A percentile compares a stretch with the other conserved stretches of the same genome.
These are phyloP conservation scores for Tetrahymena elliotti DNA, from an alignment of 73 alveolate species.

Conservation along the genomic window DNA sequence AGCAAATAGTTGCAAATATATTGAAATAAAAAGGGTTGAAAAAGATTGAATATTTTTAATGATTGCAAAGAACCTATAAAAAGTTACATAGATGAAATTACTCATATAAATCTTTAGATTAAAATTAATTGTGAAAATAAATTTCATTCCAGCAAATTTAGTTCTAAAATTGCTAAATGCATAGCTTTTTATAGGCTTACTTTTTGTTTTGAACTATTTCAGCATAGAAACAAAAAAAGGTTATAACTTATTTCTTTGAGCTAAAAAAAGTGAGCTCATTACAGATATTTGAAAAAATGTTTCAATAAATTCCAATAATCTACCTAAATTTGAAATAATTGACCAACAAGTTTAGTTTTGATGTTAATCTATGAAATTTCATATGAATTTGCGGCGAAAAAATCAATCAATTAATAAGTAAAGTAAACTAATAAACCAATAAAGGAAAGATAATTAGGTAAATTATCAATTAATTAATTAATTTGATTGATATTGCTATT, in stretches of 20 bases:
- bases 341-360: background rate
- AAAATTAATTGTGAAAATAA: too few relatives aligned
- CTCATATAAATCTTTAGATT: background rate
- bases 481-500: too few relatives aligned
- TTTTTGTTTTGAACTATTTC: too few relatives aligned
- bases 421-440: too few relatives aligned
- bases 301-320: background rate
- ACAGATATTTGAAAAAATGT: too few relatives aligned
- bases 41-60: too few relatives aligned
- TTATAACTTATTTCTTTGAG: background rate
- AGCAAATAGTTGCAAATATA: background rate
- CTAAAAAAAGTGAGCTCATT: background rate
- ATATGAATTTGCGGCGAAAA: background rate
- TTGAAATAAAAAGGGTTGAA: background rate
- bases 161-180: background rate
- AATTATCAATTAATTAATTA: too few relatives aligned
- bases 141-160: background rate
- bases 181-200: too few relatives aligned
- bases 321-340: background rate
- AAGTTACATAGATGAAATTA: background rate
- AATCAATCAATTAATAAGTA: too few relatives aligned
- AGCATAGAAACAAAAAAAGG: background rate
- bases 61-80: background rate
- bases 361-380: background rate
- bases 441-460: too few relatives aligned